These are phyloP conservation scores for Penicillium sp. DNA, from an alignment of 2,329 filamentous ascomycete species.

Conservation along the genomic window DNA sequence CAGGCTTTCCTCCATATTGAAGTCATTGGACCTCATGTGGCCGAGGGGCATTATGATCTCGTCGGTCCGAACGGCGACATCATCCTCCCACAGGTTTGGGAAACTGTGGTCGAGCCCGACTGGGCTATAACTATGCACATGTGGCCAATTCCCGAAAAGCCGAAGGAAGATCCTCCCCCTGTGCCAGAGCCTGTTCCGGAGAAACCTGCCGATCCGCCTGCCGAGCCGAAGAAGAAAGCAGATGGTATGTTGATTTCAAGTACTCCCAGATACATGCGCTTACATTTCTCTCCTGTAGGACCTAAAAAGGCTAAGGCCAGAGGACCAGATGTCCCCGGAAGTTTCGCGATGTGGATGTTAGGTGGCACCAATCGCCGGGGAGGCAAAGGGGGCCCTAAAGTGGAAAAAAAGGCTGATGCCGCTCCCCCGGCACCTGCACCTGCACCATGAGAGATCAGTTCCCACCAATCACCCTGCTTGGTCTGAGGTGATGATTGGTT, in stretches of 20 bases:
- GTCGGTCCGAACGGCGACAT: constrained; percentile 77
- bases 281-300: constrained; percentile 12
- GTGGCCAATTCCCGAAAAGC: constrained; percentile 59
- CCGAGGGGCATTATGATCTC: constrained; percentile 75
- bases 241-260: constrained; percentile 25
- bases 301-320: constrained; percentile 31
- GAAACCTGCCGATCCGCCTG: constrained; percentile 18
- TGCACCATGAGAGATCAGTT: constrained; percentile 8
- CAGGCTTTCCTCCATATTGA: constrained; percentile 81
- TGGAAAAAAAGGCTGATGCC: constrained; percentile 46
- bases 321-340: constrained; percentile 26
- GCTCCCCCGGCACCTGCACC: constrained; percentile 19
- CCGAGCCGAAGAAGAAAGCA: constrained; percentile 34
- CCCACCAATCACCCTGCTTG: neutral
- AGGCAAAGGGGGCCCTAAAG: constrained; percentile 44
- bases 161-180: constrained; percentile 39
- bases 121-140: constrained; percentile 68
- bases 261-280: neutral
- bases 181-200: constrained; percentile 20
- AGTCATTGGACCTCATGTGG: constrained; percentile 70
- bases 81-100: constrained; percentile 78
- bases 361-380: constrained; percentile 32
- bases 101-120: constrained; percentile 75
- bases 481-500: neutral
- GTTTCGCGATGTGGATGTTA: constrained; percentile 47